Percentiles rank a stretch among this genome's conserved stretches.
Conservation (phyloP, 306 rosid species). For the Quercus aquifolioides region DNA sequence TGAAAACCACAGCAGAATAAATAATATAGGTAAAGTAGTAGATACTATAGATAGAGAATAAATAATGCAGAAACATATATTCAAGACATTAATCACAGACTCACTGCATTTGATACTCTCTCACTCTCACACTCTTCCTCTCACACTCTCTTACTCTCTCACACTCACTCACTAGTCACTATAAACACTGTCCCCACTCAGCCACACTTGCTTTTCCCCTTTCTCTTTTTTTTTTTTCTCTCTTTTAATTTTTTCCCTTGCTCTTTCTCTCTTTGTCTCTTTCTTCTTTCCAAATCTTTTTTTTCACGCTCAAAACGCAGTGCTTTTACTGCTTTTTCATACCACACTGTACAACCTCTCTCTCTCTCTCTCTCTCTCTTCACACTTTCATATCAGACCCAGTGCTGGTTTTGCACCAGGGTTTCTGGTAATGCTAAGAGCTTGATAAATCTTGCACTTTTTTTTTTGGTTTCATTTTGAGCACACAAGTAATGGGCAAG, state of each 20-base stretch:
- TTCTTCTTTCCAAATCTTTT: conserved; percentile 25
- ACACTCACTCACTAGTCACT: neutral
- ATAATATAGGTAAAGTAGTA: too few species aligned
- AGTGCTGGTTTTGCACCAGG: conserved; percentile 37
- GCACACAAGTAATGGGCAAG: conserved; percentile 44
- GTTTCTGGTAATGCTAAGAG: conserved; percentile 42
- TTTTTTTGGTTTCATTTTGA: conserved; percentile 12
- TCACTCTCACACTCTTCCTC: too few species aligned
- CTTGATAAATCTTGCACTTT: conserved; percentile 11
- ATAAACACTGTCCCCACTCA: conserved; percentile 26
- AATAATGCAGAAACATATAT: too few species aligned
- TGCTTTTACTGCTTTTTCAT: conserved; percentile 9
- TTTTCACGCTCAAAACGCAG: conserved; percentile 25
- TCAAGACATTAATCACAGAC: too few species aligned
- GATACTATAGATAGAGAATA: too few species aligned
- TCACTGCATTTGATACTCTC: too few species aligned
- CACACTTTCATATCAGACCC: neutral
- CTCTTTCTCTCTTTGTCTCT: conserved; percentile 22
- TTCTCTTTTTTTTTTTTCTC: neutral
- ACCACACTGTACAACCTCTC: neutral
- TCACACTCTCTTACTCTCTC: too few species aligned
- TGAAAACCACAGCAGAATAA: too few species aligned
- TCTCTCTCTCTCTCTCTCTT: too few species aligned
- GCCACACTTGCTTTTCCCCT: conserved; percentile 1
- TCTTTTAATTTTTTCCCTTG: neutral